These are phyloP conservation scores for Chaetomium tenue DNA, from an alignment of 495 filamentous ascomycete genomes.

Conservation along the genomic window DNA sequence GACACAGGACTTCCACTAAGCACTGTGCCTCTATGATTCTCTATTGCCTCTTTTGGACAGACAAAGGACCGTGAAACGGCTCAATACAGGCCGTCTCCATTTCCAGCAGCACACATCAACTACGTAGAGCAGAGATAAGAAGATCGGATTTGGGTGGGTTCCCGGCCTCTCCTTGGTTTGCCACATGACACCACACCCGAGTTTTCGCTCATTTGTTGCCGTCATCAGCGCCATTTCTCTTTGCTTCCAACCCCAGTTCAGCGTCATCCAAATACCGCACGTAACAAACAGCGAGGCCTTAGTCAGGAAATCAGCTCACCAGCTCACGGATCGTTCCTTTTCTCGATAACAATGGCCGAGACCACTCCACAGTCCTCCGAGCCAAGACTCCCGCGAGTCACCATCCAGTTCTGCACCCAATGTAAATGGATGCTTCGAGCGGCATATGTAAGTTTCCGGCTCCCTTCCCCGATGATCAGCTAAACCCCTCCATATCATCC, in stretches of 20 bases:
- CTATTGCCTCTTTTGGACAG: not conserved
- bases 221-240: not conserved
- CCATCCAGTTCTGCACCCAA: constrained; percentile 77
- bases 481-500: not conserved
- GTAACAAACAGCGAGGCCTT: not conserved
- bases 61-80: not conserved
- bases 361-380: constrained; percentile 26
- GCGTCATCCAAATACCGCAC: constrained; percentile 1
- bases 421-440: constrained; percentile 92
- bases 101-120: not conserved
- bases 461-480: too few relatives aligned
- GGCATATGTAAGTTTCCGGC: constrained; percentile 60
- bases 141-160: not conserved
- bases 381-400: constrained; percentile 51
- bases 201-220: not conserved
- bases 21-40: not conserved
- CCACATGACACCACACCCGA: constrained; percentile 13
- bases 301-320: not conserved
- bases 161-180: not conserved
- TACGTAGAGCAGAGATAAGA: not conserved
- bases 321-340: not conserved
- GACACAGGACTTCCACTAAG: constrained; percentile 25
- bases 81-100: not conserved
- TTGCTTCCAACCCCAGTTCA: not conserved
- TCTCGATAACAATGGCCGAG: constrained; percentile 34